Base-by-base conservation (phyloP, 352 stramenopile genomes). In the Pythium aquatile region DNA sequence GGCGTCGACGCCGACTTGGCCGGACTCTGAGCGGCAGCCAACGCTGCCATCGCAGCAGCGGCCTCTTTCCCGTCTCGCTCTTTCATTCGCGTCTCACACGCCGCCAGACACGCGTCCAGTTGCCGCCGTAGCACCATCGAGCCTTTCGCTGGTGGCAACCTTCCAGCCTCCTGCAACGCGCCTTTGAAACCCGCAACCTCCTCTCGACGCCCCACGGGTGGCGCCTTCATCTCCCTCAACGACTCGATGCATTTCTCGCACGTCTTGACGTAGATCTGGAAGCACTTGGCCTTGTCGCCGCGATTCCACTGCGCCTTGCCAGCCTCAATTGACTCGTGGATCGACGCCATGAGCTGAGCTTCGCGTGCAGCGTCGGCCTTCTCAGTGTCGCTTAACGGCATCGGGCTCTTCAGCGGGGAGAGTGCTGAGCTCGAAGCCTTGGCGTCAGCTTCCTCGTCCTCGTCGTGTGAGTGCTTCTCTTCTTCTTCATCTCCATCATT, bases 231-330 rank as follows among this genome's bases (percentile, higher is more conserved):
- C 42, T 55, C 52, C 26, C 71, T 70, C 24, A 90, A 72, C 51
- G 78, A 66, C 0, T 77, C 66, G 6, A 85, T 64, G 33, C 69
- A 74, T 59, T 75, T 72, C 20, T 90, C 75, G 10, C 70, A 75
- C 33, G 72, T 76, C 28, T 79, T 77, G 5, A 77, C 66, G 58
- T 91, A 91, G 44, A 78, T 80, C 56, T 86, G 74, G 52, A 83
- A 88, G 62, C 85, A 94, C 61, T 86, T 85, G 16, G 66, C 69
- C 59, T 90, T 90, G 66, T 94, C 83, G 0, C 85, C 85, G 11
- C 77, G 76, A 60, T 94, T 94, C 65, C 88, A 94, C 51, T 86
- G 78, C 16, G 70, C 59, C 60, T 91, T 92, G 8, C 85, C 83
- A 10, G 75, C 72, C 58, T 84, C 72, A 28, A 94, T 73, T 0